Conservation (phyloP, 75 land plant species). For the Cupressus sempervirens region DNA sequence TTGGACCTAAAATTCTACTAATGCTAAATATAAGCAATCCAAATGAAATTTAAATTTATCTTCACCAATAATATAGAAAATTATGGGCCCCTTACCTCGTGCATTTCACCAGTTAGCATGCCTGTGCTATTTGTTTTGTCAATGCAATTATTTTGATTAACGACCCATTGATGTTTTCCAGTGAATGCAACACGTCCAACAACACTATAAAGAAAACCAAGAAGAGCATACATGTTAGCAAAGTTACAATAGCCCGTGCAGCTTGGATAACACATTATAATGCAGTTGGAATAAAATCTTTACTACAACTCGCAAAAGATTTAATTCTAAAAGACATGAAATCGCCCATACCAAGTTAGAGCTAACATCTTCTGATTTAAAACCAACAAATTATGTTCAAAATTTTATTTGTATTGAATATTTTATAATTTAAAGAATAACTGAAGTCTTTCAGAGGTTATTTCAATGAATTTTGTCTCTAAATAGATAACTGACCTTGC, state of each 20-base stretch:
- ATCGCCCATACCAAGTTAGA: neutral
- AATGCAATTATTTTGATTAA: slow-evolving; percentile 2
- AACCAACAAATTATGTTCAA: neutral
- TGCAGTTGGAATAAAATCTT: neutral
- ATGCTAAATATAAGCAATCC: neutral
- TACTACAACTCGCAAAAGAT: neutral
- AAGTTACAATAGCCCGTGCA: neutral
- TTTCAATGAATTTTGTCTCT: neutral
- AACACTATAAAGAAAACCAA: slow-evolving; percentile 26
- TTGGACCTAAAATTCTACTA: neutral
- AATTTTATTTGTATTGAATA: neutral
- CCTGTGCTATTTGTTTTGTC: neutral
- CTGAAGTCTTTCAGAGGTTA: neutral
- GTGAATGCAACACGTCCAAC: slow-evolving; percentile 58
- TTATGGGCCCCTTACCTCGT: neutral
- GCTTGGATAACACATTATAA: neutral
- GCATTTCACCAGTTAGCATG: neutral
- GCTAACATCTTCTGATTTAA: neutral
- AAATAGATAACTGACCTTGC: neutral
- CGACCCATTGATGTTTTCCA: slow-evolving; percentile 49
- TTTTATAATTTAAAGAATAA: neutral
- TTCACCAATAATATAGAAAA: neutral
- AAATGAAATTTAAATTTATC: neutral
- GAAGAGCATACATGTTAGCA: neutral
- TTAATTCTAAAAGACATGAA: neutral